These are phyloP conservation scores for Chalciporus sp. DNA, from an alignment of 1,284 basidiomycete species.

Conservation along the genomic window DNA sequence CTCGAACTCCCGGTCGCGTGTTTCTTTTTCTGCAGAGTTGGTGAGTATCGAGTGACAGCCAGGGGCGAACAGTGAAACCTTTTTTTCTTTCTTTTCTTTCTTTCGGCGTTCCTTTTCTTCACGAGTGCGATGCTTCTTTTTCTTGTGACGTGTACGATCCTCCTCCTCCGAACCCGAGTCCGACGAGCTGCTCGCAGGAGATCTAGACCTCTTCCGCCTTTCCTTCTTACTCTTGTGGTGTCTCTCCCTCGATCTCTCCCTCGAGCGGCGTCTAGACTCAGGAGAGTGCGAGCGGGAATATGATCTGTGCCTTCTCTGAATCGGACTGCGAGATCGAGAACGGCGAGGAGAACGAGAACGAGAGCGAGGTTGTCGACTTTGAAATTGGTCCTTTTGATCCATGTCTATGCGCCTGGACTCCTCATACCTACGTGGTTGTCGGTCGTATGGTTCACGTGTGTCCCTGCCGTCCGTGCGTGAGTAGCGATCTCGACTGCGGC, in stretches of 20 bases:
- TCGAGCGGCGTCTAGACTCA: slow-evolving; percentile 27
- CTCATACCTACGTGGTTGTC: slow-evolving; percentile 17
- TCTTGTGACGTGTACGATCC: slow-evolving; percentile 44
- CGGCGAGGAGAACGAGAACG: slow-evolving; percentile 28
- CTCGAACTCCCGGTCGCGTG: slow-evolving; percentile 49
- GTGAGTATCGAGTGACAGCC: background rate
- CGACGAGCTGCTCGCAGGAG: slow-evolving; percentile 37
- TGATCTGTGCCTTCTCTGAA: slow-evolving; percentile 17
- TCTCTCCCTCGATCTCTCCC: slow-evolving; percentile 20
- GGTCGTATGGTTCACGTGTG: slow-evolving; percentile 20
- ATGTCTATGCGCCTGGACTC: slow-evolving; percentile 13
- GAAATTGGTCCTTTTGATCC: slow-evolving; percentile 9
- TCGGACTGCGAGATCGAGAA: slow-evolving; percentile 28
- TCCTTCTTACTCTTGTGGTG: slow-evolving; percentile 30
- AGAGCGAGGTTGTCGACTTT: slow-evolving; percentile 13
- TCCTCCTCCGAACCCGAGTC: slow-evolving; percentile 39
- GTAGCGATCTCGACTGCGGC: slow-evolving; percentile 18
- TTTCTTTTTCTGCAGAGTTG: slow-evolving; percentile 54
- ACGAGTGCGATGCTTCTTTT: slow-evolving; percentile 47
- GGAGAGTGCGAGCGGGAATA: slow-evolving; percentile 30
- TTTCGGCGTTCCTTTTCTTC: slow-evolving; percentile 61
- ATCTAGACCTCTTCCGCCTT: slow-evolving; percentile 41
- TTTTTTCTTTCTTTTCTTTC: slow-evolving; percentile 71
- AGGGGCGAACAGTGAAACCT: slow-evolving; percentile 38
- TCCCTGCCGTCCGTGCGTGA: slow-evolving; percentile 15